These are phyloP conservation scores for Clonostachys solani DNA, from an alignment of 2,329 filamentous ascomycete genomes.

Conservation along the genomic window DNA sequence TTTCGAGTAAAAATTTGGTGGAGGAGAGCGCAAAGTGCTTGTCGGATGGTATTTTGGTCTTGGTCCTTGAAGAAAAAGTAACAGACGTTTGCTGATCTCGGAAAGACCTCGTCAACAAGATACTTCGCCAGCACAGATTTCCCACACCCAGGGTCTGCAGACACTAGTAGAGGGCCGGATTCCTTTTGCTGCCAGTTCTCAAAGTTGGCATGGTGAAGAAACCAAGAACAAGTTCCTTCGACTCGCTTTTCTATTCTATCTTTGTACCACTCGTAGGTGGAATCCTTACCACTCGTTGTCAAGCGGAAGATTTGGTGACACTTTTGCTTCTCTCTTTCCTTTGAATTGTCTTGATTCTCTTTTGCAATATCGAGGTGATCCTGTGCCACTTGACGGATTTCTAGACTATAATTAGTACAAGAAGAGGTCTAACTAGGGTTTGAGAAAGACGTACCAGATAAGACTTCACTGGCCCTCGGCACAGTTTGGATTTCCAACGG, in stretches of 20 bases:
- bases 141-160: conserved; percentile 31
- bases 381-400: neutral
- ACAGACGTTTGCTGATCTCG: conserved; percentile 17
- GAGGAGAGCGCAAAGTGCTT: conserved; percentile 32
- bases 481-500: neutral
- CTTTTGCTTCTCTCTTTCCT: conserved; percentile 18
- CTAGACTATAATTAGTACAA: neutral
- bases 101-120: conserved; percentile 20
- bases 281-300: neutral
- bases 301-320: conserved; percentile 9
- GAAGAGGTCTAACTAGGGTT: neutral
- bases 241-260: conserved; percentile 2
- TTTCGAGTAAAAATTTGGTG: conserved; percentile 29
- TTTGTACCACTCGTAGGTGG: conserved; percentile 18
- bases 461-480: neutral
- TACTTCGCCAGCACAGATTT: conserved; percentile 29
- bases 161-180: conserved; percentile 21
- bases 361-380: neutral
- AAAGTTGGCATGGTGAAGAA: conserved; percentile 20
- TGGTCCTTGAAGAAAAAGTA: conserved; percentile 40
- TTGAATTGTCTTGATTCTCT: conserved; percentile 12
- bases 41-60: conserved; percentile 23
- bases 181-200: conserved; percentile 17
- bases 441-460: neutral
- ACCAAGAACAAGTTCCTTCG: conserved; percentile 20